Evolutionary conservation across 2,329 filamentous ascomycete species (phyloP).

Genomic region (Fusarium stilboides): DNA sequence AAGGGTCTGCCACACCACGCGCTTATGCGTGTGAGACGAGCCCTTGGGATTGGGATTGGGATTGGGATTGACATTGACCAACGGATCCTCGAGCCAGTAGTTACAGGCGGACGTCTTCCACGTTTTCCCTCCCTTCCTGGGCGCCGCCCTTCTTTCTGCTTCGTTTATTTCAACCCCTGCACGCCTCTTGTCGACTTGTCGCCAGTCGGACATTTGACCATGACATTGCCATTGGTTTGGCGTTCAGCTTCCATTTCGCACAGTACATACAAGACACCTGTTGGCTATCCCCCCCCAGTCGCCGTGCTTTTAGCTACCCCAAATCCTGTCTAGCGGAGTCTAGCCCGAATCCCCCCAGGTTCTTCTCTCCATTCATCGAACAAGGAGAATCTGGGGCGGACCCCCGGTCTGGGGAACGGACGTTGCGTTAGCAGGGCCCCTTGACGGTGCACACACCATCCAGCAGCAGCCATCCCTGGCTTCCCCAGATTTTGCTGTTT

Average conservation of each 20-base stretch:
- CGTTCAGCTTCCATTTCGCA: conserved; percentile 35
- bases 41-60: conserved; percentile 10
- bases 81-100: conserved; percentile 27
- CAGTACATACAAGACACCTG: conserved; percentile 29
- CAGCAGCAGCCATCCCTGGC: conserved; percentile 50
- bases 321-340: conserved; percentile 48
- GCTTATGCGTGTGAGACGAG: conserved; percentile 43
- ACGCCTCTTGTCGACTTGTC: conserved; percentile 39
- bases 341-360: conserved; percentile 42
- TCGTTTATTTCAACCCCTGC: conserved; percentile 41
- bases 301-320: conserved; percentile 47
- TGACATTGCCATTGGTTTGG: conserved; percentile 33
- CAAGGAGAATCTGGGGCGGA: conserved; percentile 38
- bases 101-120: conserved; percentile 39
- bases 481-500: conserved; percentile 54
- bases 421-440: conserved; percentile 49
- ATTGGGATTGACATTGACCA: conserved; percentile 25
- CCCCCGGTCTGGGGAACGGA: conserved; percentile 48
- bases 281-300: conserved; percentile 38
- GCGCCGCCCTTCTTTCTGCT: conserved; percentile 26
- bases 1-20: conserved; percentile 34
- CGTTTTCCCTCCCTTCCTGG: conserved; percentile 47
- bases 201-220: conserved; percentile 34
- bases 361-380: conserved; percentile 21
- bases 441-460: conserved; percentile 52